Evolutionary conservation across 2,329 filamentous ascomycete genomes (phyloP).

Genomic region (Curvularia sp.): DNA sequence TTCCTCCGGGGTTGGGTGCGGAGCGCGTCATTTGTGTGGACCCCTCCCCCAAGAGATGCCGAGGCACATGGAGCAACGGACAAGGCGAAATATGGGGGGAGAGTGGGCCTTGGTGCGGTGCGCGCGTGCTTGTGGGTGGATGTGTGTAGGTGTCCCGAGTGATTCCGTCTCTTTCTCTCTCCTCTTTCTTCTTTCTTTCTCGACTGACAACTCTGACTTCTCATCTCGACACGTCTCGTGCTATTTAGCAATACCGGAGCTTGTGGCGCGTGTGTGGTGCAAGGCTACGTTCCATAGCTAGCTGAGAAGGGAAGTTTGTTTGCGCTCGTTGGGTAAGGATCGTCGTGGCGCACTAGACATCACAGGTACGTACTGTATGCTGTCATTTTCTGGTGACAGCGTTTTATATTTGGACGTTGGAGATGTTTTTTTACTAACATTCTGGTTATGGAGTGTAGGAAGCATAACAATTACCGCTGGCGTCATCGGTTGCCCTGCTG

Average conservation of each 20-base stretch:
- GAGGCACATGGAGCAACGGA: background rate
- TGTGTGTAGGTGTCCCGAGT: background rate
- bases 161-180: background rate
- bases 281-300: background rate
- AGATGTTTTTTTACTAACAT: constrained; percentile 12
- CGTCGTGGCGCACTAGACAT: constrained; percentile 22
- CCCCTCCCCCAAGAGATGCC: background rate
- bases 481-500: background rate
- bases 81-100: too few relatives aligned
- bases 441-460: background rate
- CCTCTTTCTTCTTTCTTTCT: background rate
- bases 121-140: background rate
- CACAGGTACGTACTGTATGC: constrained; percentile 8
- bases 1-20: too few relatives aligned
- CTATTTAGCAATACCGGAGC: too few relatives aligned
- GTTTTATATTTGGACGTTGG: background rate
- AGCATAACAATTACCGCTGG: constrained; percentile 1
- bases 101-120: background rate
- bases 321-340: background rate
- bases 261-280: too few relatives aligned
- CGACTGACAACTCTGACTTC: too few relatives aligned
- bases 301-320: background rate
- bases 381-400: background rate
- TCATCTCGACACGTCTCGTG: too few relatives aligned
- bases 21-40: too few relatives aligned